phyloP scores from a whole-genome alignment of 306 rosid species.

The Acacia confusa region DNA sequence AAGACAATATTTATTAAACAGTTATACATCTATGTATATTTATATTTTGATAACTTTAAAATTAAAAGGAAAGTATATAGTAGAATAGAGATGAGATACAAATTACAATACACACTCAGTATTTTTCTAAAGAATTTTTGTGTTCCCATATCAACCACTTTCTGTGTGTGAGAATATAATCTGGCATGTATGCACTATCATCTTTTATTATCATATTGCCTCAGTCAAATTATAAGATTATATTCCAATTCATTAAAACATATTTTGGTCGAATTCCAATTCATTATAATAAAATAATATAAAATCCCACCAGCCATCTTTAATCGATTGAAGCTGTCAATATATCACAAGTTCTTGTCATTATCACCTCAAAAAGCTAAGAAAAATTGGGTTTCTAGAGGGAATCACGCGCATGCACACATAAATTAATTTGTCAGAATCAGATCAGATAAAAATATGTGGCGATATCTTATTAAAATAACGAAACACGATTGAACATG shows the following conservation, averaged over 20 bases:
- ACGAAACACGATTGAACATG: neutral
- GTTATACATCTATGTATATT: neutral
- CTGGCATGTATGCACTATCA: constrained; percentile 2
- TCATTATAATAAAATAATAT: neutral
- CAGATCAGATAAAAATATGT: neutral
- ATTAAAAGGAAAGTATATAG: neutral
- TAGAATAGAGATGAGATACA: neutral
- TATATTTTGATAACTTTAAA: no score
- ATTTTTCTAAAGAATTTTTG: neutral
- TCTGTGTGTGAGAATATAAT: neutral
- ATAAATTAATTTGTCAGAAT: neutral
- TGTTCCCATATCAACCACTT: neutral
- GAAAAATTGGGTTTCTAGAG: neutral
- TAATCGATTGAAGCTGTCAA: constrained; percentile 1
- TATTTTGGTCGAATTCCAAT: neutral
- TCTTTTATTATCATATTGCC: constrained; percentile 4
- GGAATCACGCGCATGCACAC: neutral
- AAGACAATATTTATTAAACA: neutral
- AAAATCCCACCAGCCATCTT: neutral
- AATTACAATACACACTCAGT: neutral
- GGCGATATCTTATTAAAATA: neutral
- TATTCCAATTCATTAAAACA: constrained; percentile 16
- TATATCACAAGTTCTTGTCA: neutral
- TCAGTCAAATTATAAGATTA: constrained; percentile 24
- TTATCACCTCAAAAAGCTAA: neutral